Base-by-base conservation (phyloP, 768 basidiomycete species). In the Termitomyces bulborhizus region DNA sequence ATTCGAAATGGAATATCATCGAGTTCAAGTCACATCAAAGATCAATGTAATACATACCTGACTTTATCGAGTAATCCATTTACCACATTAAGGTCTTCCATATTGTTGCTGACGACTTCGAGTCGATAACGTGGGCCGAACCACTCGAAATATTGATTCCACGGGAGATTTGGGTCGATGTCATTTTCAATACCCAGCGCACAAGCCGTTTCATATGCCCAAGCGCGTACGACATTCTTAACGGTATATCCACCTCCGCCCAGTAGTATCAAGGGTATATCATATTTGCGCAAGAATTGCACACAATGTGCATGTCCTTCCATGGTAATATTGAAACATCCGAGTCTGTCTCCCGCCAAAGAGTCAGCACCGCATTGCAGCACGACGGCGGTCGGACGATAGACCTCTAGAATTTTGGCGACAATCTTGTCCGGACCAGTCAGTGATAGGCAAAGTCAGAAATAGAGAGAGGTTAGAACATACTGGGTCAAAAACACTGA, bases 161-260 rank as follows among this genome's bases (percentile, higher is more conserved):
- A 93, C 1, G 90, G 90, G 55, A 93, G 70, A 61, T 90, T 87
- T 18, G 79, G 78, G 65, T 92, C 86, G 52, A 90, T 85, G 12
- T 80, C 79, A 41, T 90, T 74, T 65, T 94, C 88, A 44, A 89
- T 79, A 1, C 92, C 95, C n/a, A 94, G 80, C 21, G 93, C 91
- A 63, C 95, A 89, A 1, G 93, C 96, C 0, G 97, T 99, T 70
- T 99, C 96, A 73, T 91, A 96, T 31, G 94, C 86, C 96, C 96
- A 99, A 36, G 88, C 84, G 44, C 93, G 80, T 6, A 93, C 92
- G 18, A 98, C 94, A 65, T 99, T 99, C 69, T 95, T 93, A 42
- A 96, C 88, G 0, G 96, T 98, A 70, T 98, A 99, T 2, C 96
- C 96, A 15, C 96, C 96, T 2, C 96, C 96, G 29, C 96, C 96